A percentile compares a stretch with the other conserved stretches of the same genome.
These are phyloP conservation scores for Myrica gale DNA, from an alignment of 306 rosid genomes.

Conservation along the genomic window DNA sequence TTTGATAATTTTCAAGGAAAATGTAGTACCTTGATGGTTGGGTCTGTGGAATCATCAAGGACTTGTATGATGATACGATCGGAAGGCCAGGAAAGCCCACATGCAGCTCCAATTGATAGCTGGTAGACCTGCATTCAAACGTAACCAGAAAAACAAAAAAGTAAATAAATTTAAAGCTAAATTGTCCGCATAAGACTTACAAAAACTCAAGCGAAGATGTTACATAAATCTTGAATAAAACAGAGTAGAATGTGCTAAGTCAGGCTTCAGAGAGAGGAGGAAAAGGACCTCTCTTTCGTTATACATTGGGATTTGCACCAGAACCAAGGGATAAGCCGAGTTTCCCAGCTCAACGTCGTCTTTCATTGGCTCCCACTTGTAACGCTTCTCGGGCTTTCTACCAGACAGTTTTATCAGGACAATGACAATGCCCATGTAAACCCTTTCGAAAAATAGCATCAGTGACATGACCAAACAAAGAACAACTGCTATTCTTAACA, in stretches of 20 bases:
- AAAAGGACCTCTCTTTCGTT: conserved; percentile 81
- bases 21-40: conserved; percentile 57
- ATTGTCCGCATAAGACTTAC: neutral
- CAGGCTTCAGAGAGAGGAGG: neutral
- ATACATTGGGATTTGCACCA: conserved; percentile 88
- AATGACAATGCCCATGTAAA: conserved; percentile 69
- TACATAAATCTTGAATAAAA: neutral
- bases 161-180: conserved; percentile 1
- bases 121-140: conserved; percentile 65
- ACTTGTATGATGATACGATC: conserved; percentile 80
- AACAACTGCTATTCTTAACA: conserved; percentile 47
- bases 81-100: conserved; percentile 91
- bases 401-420: conserved; percentile 52
- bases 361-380: conserved; percentile 73
- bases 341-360: conserved; percentile 76
- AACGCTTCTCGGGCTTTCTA: conserved; percentile 65
- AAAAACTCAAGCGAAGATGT: neutral
- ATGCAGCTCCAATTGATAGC: conserved; percentile 77
- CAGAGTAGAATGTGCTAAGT: neutral
- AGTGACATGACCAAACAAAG: conserved; percentile 65
- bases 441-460: conserved; percentile 68
- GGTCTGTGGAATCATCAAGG: conserved; percentile 85
- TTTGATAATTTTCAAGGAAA: neutral
- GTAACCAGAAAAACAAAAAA: neutral
- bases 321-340: conserved; percentile 67